Conservation (phyloP, 2,329 filamentous ascomycete species). For the Alternaria angustiovoidea region DNA sequence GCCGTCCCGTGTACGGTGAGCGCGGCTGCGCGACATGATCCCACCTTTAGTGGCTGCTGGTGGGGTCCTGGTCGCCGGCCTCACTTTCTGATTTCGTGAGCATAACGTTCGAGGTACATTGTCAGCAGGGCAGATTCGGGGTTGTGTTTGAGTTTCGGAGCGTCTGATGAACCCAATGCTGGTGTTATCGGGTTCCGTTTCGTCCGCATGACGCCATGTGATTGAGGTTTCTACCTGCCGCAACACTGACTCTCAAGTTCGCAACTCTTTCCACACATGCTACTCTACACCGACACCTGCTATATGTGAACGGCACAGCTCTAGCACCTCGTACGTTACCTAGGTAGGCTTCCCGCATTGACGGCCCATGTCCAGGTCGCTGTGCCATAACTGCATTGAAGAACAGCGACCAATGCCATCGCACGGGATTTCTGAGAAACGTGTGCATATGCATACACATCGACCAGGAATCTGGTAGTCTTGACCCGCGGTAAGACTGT, state of each 20-base stretch:
- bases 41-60: constrained; percentile 13
- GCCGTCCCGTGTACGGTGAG: constrained; percentile 16
- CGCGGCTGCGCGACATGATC: constrained; percentile 19
- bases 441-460: constrained; percentile 18
- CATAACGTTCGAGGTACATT: background rate
- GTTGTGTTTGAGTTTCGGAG: background rate
- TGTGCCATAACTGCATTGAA: background rate
- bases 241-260: background rate
- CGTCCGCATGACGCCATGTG: background rate
- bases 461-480: constrained; percentile 26
- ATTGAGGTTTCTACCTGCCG: background rate
- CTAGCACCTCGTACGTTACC: background rate
- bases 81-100: background rate
- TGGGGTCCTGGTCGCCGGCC: background rate
- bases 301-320: background rate
- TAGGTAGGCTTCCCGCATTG: background rate
- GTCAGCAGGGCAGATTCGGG: background rate
- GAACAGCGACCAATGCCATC: constrained; percentile 7
- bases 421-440: constrained; percentile 12
- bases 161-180: background rate
- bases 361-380: background rate
- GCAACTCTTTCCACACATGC: background rate
- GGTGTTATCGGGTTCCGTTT: background rate
- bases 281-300: background rate
- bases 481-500: constrained; percentile 3